Base-by-base conservation (phyloP, 176 grass and related monocot species). In the Oryza brachyantha region DNA sequence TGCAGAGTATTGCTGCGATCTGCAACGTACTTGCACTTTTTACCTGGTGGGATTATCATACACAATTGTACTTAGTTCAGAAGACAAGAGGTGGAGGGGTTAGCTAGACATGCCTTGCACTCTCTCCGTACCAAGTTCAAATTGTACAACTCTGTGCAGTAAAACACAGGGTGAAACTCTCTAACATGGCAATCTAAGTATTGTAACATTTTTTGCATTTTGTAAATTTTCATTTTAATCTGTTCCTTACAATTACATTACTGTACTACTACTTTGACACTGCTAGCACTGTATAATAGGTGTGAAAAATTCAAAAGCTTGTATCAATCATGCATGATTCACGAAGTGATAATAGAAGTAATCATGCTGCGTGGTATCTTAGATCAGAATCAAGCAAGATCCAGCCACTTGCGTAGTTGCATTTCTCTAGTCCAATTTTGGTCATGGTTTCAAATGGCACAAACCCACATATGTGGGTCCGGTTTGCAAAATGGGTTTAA, bases 381-480 rank as follows among this genome's bases (percentile, higher is more conserved):
- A 54, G 5, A 61, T 59, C 5, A 60, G 48, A 35, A 83, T 74
- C 68, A 61, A 67, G 60, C 31, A 39, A 88, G 17, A 78, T 83
- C 79, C 74, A 29, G 0, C 66, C 61, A 73, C 38, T 88, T 79
- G 69, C 61, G 63, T 5, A 73, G 28, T 88, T 79, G 69, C 50
- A 75, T 6, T 83, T 79, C 48, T 48, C 2, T 61, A 62, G 13
- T 62, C 31, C 34, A 28, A 29, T 0, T 55, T 0, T 5, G 63
- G 55, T 24, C 76, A 80, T 0, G 57, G 22, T 84, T 80, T 84
- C 70, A 84, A 88, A 81, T 63, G 70, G 26, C 13, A 63, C 54
- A 61, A 61, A 22, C 55, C 76, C 39, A 54, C 38, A 70, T 42
- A 52, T 52, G 76, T 80, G 54, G 81, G 69, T 32, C 50, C 70